phyloP scores from a whole-genome alignment of 257 asterid genomes.

The Solanum lycopersicoides region DNA sequence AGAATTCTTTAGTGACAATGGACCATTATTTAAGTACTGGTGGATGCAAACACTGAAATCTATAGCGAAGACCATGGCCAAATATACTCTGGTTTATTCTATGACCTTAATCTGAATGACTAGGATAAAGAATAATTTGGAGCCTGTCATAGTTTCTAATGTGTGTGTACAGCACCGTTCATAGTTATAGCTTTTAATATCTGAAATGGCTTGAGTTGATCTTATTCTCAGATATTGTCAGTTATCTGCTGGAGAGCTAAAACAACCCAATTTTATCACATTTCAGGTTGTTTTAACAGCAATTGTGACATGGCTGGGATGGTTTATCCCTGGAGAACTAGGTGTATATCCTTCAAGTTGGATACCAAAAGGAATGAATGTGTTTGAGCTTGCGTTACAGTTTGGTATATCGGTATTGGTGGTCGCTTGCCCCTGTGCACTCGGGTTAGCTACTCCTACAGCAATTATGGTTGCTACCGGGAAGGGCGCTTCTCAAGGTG shows the following conservation, averaged over 20 bases:
- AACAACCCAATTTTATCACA: background rate
- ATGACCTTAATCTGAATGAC: background rate
- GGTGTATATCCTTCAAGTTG: slow-evolving; percentile 63
- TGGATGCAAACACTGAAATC: background rate
- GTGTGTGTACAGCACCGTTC: background rate
- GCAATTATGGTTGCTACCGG: slow-evolving; percentile 99
- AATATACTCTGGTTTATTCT: background rate
- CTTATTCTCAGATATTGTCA: background rate
- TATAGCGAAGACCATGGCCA: background rate
- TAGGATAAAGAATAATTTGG: background rate
- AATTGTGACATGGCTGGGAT: slow-evolving; percentile 70
- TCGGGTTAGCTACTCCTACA: slow-evolving; percentile 96
- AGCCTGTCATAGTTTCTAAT: background rate
- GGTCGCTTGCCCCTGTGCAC: slow-evolving; percentile 98
- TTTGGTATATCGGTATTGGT: slow-evolving; percentile 89
- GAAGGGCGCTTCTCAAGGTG: slow-evolving; percentile 95
- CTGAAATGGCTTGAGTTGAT: background rate
- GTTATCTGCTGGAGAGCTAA: background rate
- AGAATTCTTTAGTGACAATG: background rate
- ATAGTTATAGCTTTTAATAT: background rate
- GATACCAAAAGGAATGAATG: slow-evolving; percentile 83
- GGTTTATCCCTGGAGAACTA: slow-evolving; percentile 72
- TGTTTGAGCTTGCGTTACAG: slow-evolving; percentile 89
- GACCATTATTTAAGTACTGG: background rate
- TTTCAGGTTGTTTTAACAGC: slow-evolving; percentile 76